Percentiles rank a stretch among this genome's conserved stretches.
phyloP scores from a whole-genome alignment of 2,329 filamentous ascomycete species.

The Aspergillus floridensis region DNA sequence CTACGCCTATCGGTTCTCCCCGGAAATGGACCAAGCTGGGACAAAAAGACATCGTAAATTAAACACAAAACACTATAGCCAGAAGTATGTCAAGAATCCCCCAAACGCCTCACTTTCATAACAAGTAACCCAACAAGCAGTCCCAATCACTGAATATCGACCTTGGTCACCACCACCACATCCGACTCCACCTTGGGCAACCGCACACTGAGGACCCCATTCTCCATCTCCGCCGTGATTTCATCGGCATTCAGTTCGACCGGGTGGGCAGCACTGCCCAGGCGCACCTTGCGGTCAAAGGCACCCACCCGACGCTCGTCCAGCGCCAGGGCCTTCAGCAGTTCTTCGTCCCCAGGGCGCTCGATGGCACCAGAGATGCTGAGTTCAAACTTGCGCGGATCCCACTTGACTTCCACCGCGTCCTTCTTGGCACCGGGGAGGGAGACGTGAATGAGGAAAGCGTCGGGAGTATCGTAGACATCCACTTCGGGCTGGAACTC shows the following conservation, averaged over 20 bases:
- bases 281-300: slow-evolving; percentile 5
- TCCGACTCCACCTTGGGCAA: slow-evolving; percentile 5
- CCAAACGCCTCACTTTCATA: background rate
- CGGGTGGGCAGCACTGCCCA: slow-evolving; percentile 1
- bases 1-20: background rate
- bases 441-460: background rate
- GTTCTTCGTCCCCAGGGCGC: background rate
- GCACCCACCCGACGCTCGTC: slow-evolving; percentile 3
- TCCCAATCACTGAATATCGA: background rate
- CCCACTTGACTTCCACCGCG: slow-evolving; percentile 7
- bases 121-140: background rate
- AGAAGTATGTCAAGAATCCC: background rate
- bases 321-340: slow-evolving; percentile 4
- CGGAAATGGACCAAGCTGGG: background rate
- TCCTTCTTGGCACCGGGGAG: slow-evolving; percentile 8
- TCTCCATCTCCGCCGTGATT: slow-evolving; percentile 4
- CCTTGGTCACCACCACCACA: slow-evolving; percentile 3
- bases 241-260: background rate
- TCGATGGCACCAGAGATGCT: background rate
- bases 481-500: slow-evolving; percentile 5
- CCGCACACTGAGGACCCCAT: slow-evolving; percentile 1
- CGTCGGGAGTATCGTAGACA: slow-evolving; percentile 1
- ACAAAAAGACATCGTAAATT: background rate
- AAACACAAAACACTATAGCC: background rate
- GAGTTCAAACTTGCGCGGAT: slow-evolving; percentile 5